Evolutionary conservation across 495 filamentous ascomycete genomes (phyloP).

Genomic region (Hamigera avellanea): DNA sequence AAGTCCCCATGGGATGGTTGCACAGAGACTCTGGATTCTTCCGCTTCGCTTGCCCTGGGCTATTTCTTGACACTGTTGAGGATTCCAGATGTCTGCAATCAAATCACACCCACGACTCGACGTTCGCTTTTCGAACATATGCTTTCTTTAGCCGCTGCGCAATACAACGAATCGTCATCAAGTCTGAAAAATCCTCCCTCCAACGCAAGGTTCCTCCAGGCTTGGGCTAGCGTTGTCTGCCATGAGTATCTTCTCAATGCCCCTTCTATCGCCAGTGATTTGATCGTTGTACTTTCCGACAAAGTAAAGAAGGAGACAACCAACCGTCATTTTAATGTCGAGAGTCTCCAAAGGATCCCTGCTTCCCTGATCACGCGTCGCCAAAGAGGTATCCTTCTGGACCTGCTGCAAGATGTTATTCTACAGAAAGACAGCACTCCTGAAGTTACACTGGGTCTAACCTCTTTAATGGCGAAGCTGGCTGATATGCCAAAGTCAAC

Average conservation of each 20-base stretch:
- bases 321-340: slow-evolving; percentile 23
- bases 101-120: slow-evolving; percentile 15
- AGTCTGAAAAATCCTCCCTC: slow-evolving; percentile 17
- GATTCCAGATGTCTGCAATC: slow-evolving; percentile 21
- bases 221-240: slow-evolving; percentile 31
- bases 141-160: slow-evolving; percentile 22
- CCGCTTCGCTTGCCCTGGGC: slow-evolving; percentile 19
- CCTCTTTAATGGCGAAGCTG: slow-evolving; percentile 33
- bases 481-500: slow-evolving; percentile 31
- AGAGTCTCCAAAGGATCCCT: slow-evolving; percentile 31
- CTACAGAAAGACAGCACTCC: slow-evolving; percentile 18
- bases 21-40: slow-evolving; percentile 21
- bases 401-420: slow-evolving; percentile 23
- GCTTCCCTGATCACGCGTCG: slow-evolving; percentile 25
- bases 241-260: slow-evolving; percentile 33
- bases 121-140: slow-evolving; percentile 24
- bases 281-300: slow-evolving; percentile 23
- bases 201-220: slow-evolving; percentile 26
- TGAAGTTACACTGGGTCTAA: slow-evolving; percentile 20
- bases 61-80: slow-evolving; percentile 25
- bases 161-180: slow-evolving; percentile 18
- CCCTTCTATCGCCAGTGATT: slow-evolving; percentile 22
- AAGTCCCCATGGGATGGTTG: slow-evolving; percentile 29
- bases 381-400: slow-evolving; percentile 23
- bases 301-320: slow-evolving; percentile 18